These are phyloP conservation scores for Sphaerulina musiva DNA, from an alignment of 2,329 filamentous ascomycete species.

Conservation along the genomic window DNA sequence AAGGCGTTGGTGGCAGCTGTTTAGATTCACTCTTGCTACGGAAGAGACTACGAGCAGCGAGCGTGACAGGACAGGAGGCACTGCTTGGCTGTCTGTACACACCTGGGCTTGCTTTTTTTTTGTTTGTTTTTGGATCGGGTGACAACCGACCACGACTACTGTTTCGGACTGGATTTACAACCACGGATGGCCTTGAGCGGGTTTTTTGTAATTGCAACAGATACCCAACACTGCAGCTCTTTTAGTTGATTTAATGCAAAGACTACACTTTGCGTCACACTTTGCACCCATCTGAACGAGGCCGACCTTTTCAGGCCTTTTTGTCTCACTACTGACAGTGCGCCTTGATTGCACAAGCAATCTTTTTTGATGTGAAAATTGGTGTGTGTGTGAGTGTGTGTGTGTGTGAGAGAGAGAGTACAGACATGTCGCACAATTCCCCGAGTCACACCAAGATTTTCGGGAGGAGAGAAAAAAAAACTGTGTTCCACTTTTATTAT, in stretches of 20 bases:
- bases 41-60: background rate
- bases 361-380: background rate
- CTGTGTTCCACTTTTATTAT: too few relatives aligned
- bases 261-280: background rate
- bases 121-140: background rate
- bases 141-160: background rate
- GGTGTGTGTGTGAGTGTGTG: too few relatives aligned
- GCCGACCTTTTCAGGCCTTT: background rate
- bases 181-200: background rate
- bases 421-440: constrained; percentile 3
- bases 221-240: constrained; percentile 11
- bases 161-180: background rate
- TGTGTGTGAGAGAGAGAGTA: too few relatives aligned
- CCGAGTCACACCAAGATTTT: constrained; percentile 11
- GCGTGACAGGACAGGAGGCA: constrained; percentile 1
- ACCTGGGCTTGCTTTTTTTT: background rate
- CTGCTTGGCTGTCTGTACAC: background rate
- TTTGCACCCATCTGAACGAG: background rate
- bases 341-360: background rate
- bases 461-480: background rate
- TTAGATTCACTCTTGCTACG: background rate
- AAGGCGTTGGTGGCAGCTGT: constrained; percentile 15
- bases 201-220: constrained; percentile 14
- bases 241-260: background rate
- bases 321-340: background rate